phyloP scores from a whole-genome alignment of 148 eudicot genomes.

The Camellia lanceoleosa region DNA sequence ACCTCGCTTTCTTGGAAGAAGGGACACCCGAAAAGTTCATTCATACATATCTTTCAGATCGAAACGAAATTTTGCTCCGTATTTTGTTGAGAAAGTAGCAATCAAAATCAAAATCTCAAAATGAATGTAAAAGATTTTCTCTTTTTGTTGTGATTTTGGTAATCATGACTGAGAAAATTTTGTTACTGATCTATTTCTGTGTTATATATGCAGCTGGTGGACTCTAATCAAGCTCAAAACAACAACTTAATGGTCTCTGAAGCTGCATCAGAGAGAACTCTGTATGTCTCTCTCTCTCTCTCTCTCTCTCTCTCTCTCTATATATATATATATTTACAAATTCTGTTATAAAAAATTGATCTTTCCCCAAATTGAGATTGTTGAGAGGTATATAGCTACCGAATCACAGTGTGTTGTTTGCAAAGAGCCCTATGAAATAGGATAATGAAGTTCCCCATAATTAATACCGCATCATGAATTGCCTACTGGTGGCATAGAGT shows the following conservation, averaged over 20 bases:
- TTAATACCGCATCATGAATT: too few species aligned
- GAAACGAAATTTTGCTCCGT: background rate
- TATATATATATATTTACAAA: background rate
- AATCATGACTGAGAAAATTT: too few species aligned
- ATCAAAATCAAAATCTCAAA: background rate
- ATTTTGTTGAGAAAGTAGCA: background rate
- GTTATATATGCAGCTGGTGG: slow-evolving; percentile 4
- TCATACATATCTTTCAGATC: background rate
- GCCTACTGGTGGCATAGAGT: too few species aligned
- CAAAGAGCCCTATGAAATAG: too few species aligned
- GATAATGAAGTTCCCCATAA: too few species aligned
- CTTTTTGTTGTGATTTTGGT: too few species aligned
- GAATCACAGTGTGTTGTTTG: too few species aligned
- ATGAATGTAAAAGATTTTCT: background rate
- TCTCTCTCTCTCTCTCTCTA: background rate
- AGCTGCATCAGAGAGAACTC: slow-evolving; percentile 18
- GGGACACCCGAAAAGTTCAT: background rate
- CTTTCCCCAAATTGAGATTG: too few species aligned
- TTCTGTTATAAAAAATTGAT: background rate
- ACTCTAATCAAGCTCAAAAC: slow-evolving; percentile 7
- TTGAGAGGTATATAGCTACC: too few species aligned
- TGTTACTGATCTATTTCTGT: background rate
- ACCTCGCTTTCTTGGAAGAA: background rate
- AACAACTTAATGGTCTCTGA: background rate
- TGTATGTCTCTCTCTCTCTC: slow-evolving; percentile 1